Percentiles rank a stretch among this genome's conserved stretches.
Evolutionary conservation across 805 yeast genomes (phyloP).

Genomic region (Phaffomyces antillensis): DNA sequence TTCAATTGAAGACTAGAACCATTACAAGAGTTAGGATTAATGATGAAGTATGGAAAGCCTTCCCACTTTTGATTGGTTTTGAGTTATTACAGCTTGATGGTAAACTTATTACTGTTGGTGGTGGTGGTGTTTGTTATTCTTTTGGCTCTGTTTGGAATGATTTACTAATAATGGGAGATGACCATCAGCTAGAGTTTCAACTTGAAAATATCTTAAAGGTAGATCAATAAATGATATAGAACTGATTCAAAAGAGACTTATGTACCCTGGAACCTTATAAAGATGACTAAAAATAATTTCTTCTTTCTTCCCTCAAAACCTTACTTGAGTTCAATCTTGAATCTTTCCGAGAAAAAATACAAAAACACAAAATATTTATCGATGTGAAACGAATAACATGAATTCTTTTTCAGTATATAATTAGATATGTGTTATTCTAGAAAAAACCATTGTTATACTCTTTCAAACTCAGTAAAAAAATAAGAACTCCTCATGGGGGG

Average conservation of each 20-base stretch:
- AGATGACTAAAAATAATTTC: too few relatives aligned
- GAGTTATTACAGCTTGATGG: constrained; percentile 27
- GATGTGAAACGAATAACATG: too few relatives aligned
- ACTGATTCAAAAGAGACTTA: background rate
- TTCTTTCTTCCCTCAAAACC: too few relatives aligned
- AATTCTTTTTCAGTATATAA: too few relatives aligned
- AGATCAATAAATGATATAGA: background rate
- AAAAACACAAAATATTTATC: too few relatives aligned
- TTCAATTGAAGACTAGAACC: constrained; percentile 19
- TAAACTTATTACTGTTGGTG: constrained; percentile 36
- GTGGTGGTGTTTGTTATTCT: constrained; percentile 80
- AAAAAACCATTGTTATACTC: too few relatives aligned
- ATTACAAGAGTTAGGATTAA: constrained; percentile 26
- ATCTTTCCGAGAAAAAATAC: too few relatives aligned
- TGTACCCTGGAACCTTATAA: background rate
- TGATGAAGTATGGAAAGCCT: constrained; percentile 30
- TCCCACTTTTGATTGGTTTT: constrained; percentile 50
- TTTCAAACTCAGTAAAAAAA: too few relatives aligned
- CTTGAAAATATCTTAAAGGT: background rate
- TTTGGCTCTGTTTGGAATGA: constrained; percentile 57
- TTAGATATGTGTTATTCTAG: too few relatives aligned
- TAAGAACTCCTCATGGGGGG: constrained; percentile 14
- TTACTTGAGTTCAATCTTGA: too few relatives aligned
- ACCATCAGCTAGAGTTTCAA: background rate
- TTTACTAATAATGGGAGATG: constrained; percentile 7